phyloP scores from a whole-genome alignment of 192 early-diverging fungal genomes.

The Mortierella hygrophila region DNA sequence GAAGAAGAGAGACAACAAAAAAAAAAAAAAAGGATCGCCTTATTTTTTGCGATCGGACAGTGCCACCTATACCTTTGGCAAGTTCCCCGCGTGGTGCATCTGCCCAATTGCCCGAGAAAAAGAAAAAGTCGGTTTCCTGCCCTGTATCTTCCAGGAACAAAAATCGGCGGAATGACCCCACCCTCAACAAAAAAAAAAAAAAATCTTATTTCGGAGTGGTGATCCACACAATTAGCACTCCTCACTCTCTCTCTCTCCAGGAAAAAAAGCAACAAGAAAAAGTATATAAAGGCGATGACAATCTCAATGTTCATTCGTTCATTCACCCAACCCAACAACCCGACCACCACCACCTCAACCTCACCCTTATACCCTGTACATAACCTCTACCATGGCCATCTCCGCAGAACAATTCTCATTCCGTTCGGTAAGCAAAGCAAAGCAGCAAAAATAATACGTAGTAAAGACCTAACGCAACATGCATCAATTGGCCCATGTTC shows the following conservation, averaged over 20 bases:
- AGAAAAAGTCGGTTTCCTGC: not conserved
- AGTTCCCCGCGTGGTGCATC: slow-evolving; percentile 8
- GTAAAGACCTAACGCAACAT: not conserved
- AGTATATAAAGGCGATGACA: slow-evolving; percentile 12
- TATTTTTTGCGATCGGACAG: not conserved
- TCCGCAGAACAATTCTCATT: slow-evolving; percentile 34
- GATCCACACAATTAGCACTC: not conserved
- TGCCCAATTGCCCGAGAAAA: slow-evolving; percentile 21
- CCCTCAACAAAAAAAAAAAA: not conserved
- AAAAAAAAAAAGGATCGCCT: not conserved
- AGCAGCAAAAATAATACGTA: not conserved
- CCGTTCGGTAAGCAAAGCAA: slow-evolving; percentile 21
- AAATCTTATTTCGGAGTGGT: slow-evolving; percentile 5
- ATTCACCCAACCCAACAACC: not conserved
- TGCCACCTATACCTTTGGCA: not conserved
- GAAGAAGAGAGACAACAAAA: not conserved
- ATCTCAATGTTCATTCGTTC: slow-evolving; percentile 2
- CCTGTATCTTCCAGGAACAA: not conserved
- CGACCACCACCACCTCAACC: not conserved
- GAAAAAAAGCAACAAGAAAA: not conserved
- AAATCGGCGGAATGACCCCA: slow-evolving; percentile 6
- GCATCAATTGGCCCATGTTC: not conserved
- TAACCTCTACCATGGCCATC: slow-evolving; percentile 19
- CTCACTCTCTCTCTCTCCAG: not conserved
- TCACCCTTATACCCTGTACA: not conserved